Conservation (phyloP, 352 stramenopile species). For the Phytopythium litorale region DNA sequence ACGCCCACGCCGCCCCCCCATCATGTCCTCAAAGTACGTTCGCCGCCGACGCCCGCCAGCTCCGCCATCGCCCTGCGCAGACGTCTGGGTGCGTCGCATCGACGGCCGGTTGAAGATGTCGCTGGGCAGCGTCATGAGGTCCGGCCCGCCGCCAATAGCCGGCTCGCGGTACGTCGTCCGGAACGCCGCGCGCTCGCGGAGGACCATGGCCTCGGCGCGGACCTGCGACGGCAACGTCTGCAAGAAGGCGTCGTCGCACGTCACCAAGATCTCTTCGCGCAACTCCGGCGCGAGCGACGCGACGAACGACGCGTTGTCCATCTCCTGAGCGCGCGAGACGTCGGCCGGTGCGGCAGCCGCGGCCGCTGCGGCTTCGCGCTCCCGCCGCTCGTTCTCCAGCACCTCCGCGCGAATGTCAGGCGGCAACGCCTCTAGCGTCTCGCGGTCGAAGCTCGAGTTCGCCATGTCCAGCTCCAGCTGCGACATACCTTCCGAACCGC, state of each 20-base stretch:
- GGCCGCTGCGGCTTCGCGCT: constrained; percentile 77
- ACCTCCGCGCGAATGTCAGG: constrained; percentile 97
- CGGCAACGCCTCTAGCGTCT: constrained; percentile 95
- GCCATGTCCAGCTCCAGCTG: constrained; percentile 83
- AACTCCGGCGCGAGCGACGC: constrained; percentile 94
- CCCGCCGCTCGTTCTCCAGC: constrained; percentile 94
- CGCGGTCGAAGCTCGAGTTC: constrained; percentile 92
- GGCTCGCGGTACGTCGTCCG: constrained; percentile 58
- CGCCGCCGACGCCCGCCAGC: constrained; percentile 31
- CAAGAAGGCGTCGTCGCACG: constrained; percentile 94
- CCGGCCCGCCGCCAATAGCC: constrained; percentile 34
- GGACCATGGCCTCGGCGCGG: constrained; percentile 93
- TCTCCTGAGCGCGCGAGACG: constrained; percentile 95
- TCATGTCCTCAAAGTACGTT: constrained; percentile 38
- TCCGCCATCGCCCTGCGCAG: constrained; percentile 48
- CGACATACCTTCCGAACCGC: constrained; percentile 58
- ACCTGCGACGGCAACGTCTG: constrained; percentile 93
- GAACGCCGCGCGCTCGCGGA: constrained; percentile 91
- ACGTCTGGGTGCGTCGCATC: constrained; percentile 77
- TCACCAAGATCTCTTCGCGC: constrained; percentile 96
- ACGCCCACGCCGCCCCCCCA: constrained; percentile 28
- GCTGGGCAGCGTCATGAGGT: constrained; percentile 41
- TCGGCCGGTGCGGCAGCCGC: constrained; percentile 79
- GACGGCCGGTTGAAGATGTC: constrained; percentile 65
- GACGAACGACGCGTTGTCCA: constrained; percentile 98